A percentile compares a stretch with the other conserved stretches of the same genome.
These are phyloP conservation scores for Pseudogymnoascus sp. DNA, from an alignment of 2,329 filamentous ascomycete genomes.

Conservation along the genomic window DNA sequence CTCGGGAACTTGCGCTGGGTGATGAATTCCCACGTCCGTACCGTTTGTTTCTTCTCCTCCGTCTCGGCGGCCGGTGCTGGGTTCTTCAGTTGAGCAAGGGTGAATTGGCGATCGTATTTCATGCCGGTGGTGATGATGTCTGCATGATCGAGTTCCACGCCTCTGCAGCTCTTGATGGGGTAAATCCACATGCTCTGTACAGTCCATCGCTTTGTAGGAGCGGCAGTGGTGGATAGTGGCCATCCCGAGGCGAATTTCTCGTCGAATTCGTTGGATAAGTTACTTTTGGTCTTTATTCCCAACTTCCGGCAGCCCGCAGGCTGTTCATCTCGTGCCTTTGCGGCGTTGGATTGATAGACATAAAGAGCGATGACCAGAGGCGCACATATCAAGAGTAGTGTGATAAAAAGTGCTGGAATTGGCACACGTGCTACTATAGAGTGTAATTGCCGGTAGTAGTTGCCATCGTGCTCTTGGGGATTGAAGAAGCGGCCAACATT, in stretches of 20 bases:
- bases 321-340: slow-evolving; percentile 26
- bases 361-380: slow-evolving; percentile 27
- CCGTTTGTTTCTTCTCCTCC: slow-evolving; percentile 30
- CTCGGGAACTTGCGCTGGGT: slow-evolving; percentile 63
- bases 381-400: slow-evolving; percentile 26
- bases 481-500: background rate
- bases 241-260: slow-evolving; percentile 38
- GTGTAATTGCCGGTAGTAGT: slow-evolving; percentile 24
- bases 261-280: slow-evolving; percentile 50
- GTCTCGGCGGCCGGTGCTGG: slow-evolving; percentile 29
- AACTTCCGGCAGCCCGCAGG: slow-evolving; percentile 46
- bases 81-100: slow-evolving; percentile 62
- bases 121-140: slow-evolving; percentile 63
- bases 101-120: slow-evolving; percentile 75
- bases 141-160: slow-evolving; percentile 62
- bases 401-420: slow-evolving; percentile 25
- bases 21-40: slow-evolving; percentile 60
- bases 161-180: slow-evolving; percentile 74
- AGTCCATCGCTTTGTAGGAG: slow-evolving; percentile 34
- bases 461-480: slow-evolving; percentile 22
- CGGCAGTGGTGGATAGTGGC: slow-evolving; percentile 28
- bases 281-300: slow-evolving; percentile 41
- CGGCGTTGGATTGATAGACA: slow-evolving; percentile 27
- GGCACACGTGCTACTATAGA: slow-evolving; percentile 24
- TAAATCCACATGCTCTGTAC: slow-evolving; percentile 71